Base-by-base conservation (phyloP, 2,329 filamentous ascomycete species). In the Cytospora chrysosperma region DNA sequence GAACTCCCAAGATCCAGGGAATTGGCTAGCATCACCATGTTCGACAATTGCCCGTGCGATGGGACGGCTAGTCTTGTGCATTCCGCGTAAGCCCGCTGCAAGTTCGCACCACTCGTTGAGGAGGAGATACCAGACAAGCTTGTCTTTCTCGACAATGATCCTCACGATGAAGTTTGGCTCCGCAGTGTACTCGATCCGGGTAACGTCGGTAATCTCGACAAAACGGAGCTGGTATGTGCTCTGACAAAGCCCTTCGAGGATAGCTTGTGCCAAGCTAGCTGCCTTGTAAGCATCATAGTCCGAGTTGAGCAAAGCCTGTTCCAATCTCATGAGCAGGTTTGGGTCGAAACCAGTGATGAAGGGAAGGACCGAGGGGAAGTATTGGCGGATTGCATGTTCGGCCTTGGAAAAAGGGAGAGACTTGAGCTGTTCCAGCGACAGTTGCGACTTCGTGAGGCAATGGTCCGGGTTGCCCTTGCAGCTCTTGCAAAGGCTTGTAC, bases 381-480 rank as follows among this genome's bases (percentile, higher is more conserved):
- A 32, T 37, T 52, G 52, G 4, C 61, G 61, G 28, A 66, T 27
- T 17, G 50, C 47, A 34, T 58, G 27, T 19, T 59, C 54, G 12
- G 64, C 64, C 13, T 52, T 52, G 2, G 64, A 40, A 6, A 61
- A 61, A 7, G 57, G 59, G 2, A 66, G n/a, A 17, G 28, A 56
- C 9, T 34, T 56, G 6, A 64, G 24, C 10, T 61, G 47, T 19
- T 66, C 57, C 30, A 61, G 50, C 1, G 61, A 56, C 21, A 43
- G 17, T 21, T 12, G n/a, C 17, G 54, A 61, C 2, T 59, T 30
- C 6, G 17, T 24, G 55, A 74, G 74, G 2, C 68, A 27, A 63
- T 81, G 78, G 0, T 51, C 37, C 0, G 78, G 78, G 34, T 79
- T 80, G 1, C 77, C 76, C 10, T 69, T 68, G 62, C 79, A 81